Percentiles rank a stretch among this genome's conserved stretches.
phyloP scores from a whole-genome alignment of 225 moss, liverwort and hornwort species.

The Marchantia paleacea region DNA sequence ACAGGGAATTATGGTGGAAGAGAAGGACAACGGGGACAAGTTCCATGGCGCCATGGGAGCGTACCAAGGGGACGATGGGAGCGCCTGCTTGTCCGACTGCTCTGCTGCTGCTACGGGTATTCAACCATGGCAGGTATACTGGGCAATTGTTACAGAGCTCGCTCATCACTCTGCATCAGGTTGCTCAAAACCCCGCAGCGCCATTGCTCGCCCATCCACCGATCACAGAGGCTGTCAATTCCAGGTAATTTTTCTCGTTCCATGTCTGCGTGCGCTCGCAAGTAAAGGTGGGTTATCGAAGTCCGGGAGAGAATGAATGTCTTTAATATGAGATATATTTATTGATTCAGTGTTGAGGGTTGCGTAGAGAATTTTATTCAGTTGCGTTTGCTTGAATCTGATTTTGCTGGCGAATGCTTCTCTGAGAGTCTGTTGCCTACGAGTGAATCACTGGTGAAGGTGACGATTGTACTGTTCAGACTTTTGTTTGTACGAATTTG shows the following conservation, averaged over 20 bases:
- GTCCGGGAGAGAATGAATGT: no score
- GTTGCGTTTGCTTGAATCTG: no score
- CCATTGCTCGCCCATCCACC: not conserved
- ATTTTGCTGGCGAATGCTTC: no score
- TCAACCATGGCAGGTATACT: not conserved
- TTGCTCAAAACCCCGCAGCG: not conserved
- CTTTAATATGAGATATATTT: no score
- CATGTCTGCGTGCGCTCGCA: not conserved
- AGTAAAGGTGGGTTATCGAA: not conserved
- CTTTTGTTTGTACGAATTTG: no score
- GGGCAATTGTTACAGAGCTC: constrained; percentile 1
- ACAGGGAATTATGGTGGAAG: no score
- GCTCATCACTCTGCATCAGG: not conserved
- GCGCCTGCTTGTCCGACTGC: not conserved
- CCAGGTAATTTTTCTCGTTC: not conserved
- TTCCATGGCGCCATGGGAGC: not conserved
- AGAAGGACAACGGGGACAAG: not conserved
- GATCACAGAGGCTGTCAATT: not conserved
- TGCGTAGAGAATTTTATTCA: no score
- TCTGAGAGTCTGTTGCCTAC: no score
- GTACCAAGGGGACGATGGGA: not conserved
- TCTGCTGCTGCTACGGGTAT: no score
- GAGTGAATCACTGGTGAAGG: no score
- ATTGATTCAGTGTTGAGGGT: no score
- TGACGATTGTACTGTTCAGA: no score